These are phyloP conservation scores for Petunia axillaris DNA, from an alignment of 257 asterid species.

Conservation along the genomic window DNA sequence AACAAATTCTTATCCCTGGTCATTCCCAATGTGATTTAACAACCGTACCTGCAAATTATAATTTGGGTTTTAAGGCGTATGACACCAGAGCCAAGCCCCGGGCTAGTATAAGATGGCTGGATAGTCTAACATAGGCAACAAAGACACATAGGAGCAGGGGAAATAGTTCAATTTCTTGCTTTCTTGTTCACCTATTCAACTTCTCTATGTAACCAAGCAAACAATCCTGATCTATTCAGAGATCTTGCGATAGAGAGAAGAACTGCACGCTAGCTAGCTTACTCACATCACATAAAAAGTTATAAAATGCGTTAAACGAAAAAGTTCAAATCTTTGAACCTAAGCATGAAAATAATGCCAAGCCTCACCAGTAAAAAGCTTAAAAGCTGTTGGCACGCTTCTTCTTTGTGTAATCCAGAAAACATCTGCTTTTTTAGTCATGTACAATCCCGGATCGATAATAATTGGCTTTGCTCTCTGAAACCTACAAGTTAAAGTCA, in stretches of 20 bases:
- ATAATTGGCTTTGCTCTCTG: constrained; percentile 95
- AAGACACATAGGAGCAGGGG: neutral
- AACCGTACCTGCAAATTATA: neutral
- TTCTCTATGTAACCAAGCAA: neutral
- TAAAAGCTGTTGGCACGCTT: constrained; percentile 96
- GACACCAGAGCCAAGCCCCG: constrained; percentile 7
- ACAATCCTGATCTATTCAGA: neutral
- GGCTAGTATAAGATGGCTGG: neutral
- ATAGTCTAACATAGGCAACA: neutral
- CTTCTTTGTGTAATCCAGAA: constrained; percentile 96
- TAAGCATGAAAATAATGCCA: constrained; percentile 14
- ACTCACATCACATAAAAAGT: neutral
- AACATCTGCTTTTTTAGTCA: constrained; percentile 81
- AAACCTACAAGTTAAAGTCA: constrained; percentile 47
- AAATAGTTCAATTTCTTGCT: neutral
- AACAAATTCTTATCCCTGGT: neutral
- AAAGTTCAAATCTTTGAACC: neutral
- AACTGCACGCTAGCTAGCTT: neutral
- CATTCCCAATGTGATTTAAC: constrained; percentile 5
- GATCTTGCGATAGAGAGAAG: neutral
- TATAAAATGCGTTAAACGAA: neutral
- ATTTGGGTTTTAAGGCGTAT: neutral
- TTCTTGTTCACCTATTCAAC: neutral
- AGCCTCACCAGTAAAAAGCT: constrained; percentile 85
- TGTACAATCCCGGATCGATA: constrained; percentile 91